phyloP scores from a whole-genome alignment of 768 basidiomycete genomes.

The Lanmaoa rubissima region DNA sequence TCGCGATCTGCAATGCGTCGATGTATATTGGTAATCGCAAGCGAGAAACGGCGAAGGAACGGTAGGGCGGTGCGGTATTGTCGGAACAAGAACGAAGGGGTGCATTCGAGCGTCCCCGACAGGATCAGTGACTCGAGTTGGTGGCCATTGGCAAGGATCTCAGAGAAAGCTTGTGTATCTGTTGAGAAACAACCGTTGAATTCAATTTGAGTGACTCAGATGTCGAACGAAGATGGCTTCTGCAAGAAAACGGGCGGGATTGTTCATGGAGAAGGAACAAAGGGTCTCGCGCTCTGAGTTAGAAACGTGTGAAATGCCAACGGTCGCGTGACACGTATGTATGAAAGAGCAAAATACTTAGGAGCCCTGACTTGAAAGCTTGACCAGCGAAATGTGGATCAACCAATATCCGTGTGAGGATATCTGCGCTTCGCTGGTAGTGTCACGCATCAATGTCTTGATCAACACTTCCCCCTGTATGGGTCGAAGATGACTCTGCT shows the following conservation, averaged over 20 bases:
- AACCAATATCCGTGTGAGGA: slow-evolving; percentile 63
- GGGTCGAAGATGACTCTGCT: slow-evolving; percentile 15
- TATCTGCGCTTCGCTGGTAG: slow-evolving; percentile 63
- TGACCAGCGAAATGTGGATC: slow-evolving; percentile 57
- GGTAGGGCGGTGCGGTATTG: slow-evolving; percentile 44
- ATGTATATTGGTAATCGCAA: slow-evolving; percentile 45
- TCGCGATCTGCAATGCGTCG: slow-evolving; percentile 52
- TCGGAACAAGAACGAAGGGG: slow-evolving; percentile 51
- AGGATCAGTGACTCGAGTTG: slow-evolving; percentile 64
- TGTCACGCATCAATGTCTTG: slow-evolving; percentile 48
- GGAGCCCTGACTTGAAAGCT: slow-evolving; percentile 39
- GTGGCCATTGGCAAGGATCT: slow-evolving; percentile 61
- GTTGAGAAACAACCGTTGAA: slow-evolving; percentile 57
- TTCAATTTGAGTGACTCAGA: slow-evolving; percentile 50
- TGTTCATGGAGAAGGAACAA: slow-evolving; percentile 54
- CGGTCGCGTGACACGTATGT: slow-evolving; percentile 43
- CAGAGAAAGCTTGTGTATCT: slow-evolving; percentile 50
- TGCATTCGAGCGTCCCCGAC: slow-evolving; percentile 51
- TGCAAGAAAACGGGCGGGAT: slow-evolving; percentile 51
- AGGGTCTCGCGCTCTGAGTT: slow-evolving; percentile 52
- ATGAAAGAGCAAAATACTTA: slow-evolving; percentile 57
- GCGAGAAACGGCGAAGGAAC: slow-evolving; percentile 63
- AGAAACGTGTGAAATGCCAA: slow-evolving; percentile 58
- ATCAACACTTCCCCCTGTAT: slow-evolving; percentile 9
- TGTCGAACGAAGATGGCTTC: slow-evolving; percentile 56